phyloP scores from a whole-genome alignment of 106 monocot species.

The Chionographis japonica region DNA sequence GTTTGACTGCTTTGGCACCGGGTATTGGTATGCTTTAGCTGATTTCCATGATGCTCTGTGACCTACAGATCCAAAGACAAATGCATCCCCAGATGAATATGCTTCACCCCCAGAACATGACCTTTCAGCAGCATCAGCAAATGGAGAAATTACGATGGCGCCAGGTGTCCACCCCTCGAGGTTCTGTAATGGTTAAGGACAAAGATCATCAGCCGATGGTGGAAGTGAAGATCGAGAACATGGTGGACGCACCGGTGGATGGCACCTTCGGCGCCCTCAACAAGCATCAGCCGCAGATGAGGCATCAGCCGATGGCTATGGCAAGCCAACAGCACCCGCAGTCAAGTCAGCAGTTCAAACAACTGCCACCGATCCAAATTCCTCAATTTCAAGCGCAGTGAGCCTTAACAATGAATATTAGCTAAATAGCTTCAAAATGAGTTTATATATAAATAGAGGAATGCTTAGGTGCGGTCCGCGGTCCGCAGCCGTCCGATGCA shows the following conservation, averaged over 20 bases:
- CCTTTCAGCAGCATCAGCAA: slow-evolving; percentile 54
- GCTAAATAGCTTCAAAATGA: too few relatives aligned
- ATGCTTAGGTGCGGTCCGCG: too few relatives aligned
- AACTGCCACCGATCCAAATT: slow-evolving; percentile 48
- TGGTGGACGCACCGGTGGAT: slow-evolving; percentile 47
- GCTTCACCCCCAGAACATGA: slow-evolving; percentile 51
- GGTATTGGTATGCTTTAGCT: too few relatives aligned
- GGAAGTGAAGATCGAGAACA: slow-evolving; percentile 62
- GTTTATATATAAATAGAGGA: too few relatives aligned
- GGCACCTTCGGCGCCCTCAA: slow-evolving; percentile 22
- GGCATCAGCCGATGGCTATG: slow-evolving; percentile 67
- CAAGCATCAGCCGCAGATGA: slow-evolving; percentile 47
- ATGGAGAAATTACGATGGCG: slow-evolving; percentile 29
- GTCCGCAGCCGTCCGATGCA: too few relatives aligned
- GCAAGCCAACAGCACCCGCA: slow-evolving; percentile 23
- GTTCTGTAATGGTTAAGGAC: slow-evolving; percentile 36
- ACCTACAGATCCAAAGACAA: slow-evolving; percentile 28
- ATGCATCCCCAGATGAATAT: slow-evolving; percentile 54
- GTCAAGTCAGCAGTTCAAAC: slow-evolving; percentile 61
- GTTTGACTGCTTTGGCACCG: too few relatives aligned
- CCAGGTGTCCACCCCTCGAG: slow-evolving; percentile 30
- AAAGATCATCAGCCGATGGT: slow-evolving; percentile 45
- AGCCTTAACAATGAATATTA: not conserved
- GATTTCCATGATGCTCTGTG: not conserved
- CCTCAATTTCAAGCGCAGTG: slow-evolving; percentile 65